These are phyloP conservation scores for Suhomyces sp. DNA, from an alignment of 805 yeast species.

Conservation along the genomic window DNA sequence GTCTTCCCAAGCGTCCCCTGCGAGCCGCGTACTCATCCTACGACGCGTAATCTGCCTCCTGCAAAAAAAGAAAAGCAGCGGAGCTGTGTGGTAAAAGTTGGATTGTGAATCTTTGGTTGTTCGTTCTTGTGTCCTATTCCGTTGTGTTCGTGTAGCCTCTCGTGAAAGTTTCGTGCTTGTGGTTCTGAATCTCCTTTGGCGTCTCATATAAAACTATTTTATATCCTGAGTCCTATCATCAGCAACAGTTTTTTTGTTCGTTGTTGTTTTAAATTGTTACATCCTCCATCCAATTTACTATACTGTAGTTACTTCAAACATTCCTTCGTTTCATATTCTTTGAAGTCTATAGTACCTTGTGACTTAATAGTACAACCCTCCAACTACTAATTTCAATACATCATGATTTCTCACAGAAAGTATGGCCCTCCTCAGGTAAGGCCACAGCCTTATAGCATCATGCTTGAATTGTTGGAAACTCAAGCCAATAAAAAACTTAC, in stretches of 20 bases:
- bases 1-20: neutral
- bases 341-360: slow-evolving; percentile 4
- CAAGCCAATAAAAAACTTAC: slow-evolving; percentile 42
- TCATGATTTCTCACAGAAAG: slow-evolving; percentile 3
- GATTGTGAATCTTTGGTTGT: neutral
- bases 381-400: neutral
- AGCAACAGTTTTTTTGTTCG: neutral
- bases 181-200: slow-evolving; percentile 1
- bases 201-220: slow-evolving; percentile 8
- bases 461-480: slow-evolving; percentile 47
- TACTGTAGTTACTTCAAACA: slow-evolving; percentile 6
- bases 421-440: slow-evolving; percentile 30
- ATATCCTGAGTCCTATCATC: neutral
- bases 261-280: neutral
- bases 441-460: slow-evolving; percentile 37
- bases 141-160: neutral
- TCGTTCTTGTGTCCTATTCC: neutral
- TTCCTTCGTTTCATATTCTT: slow-evolving; percentile 9
- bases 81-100: neutral
- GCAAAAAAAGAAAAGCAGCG: neutral
- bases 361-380: neutral
- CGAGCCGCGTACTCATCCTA: neutral
- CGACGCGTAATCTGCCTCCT: slow-evolving; percentile 3
- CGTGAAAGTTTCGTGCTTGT: neutral
- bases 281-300: neutral